Conservation (phyloP, 169 alveolate genomes). For the Haemoproteus tartakovskyi region DNA sequence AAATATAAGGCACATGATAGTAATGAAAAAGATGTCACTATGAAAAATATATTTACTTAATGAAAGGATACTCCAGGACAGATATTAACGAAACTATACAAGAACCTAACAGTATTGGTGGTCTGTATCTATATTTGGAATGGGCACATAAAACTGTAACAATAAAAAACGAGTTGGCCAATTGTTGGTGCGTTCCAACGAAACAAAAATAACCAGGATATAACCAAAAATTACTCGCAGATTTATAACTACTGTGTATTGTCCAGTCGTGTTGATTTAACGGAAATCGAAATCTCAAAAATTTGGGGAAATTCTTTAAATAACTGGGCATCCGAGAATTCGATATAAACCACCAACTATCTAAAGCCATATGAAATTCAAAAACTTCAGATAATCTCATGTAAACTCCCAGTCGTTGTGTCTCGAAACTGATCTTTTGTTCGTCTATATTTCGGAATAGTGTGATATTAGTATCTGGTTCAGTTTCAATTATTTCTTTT, state of each 20-base stretch:
- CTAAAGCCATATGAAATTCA: slow-evolving; percentile 76
- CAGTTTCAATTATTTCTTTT: slow-evolving; percentile 77
- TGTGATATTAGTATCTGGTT: slow-evolving; percentile 75
- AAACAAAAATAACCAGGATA: slow-evolving; percentile 76
- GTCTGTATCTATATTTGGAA: slow-evolving; percentile 42
- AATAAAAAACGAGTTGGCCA: slow-evolving; percentile 73
- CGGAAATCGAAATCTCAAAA: slow-evolving; percentile 70
- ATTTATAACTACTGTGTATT: slow-evolving; percentile 47
- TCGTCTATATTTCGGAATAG: slow-evolving; percentile 71
- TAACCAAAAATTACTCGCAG: slow-evolving; percentile 72
- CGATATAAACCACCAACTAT: slow-evolving; percentile 80
- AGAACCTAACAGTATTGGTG: slow-evolving; percentile 59
- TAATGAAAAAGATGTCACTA: too few species aligned
- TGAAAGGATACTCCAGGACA: slow-evolving; percentile 58
- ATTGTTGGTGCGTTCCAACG: slow-evolving; percentile 75
- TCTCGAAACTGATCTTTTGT: slow-evolving; percentile 31
- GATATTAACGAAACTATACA: slow-evolving; percentile 60
- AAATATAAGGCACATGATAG: too few species aligned
- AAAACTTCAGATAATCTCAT: slow-evolving; percentile 75
- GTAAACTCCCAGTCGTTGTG: slow-evolving; percentile 64
- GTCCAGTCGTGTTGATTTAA: slow-evolving; percentile 67
- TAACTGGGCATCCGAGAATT: slow-evolving; percentile 69
- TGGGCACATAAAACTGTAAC: slow-evolving; percentile 63
- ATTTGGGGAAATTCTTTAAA: slow-evolving; percentile 63
- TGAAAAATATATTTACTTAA: too few species aligned